Percentiles rank a stretch among this genome's conserved stretches.
Conservation (phyloP, 495 filamentous ascomycete genomes). For the Letharia lupina region DNA sequence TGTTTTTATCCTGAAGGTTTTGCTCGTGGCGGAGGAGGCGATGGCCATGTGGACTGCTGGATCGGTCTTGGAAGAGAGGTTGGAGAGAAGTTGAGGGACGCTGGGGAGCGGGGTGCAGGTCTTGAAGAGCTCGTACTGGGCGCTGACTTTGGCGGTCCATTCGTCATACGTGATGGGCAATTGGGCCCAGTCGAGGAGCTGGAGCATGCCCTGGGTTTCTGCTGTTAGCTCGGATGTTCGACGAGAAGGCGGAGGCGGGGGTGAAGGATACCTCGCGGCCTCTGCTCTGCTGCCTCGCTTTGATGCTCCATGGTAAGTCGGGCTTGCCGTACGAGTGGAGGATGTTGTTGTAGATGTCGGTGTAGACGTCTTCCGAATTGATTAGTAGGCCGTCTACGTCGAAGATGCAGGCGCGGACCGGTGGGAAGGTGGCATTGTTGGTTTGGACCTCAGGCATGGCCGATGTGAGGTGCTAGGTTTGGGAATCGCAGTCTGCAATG, state of each 20-base stretch:
- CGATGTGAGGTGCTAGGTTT: neutral
- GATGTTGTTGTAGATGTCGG: slow-evolving; percentile 30
- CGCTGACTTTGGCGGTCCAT: slow-evolving; percentile 28
- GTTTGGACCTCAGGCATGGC: neutral
- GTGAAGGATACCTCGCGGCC: slow-evolving; percentile 19
- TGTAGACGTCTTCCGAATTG: slow-evolving; percentile 38
- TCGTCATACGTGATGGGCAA: slow-evolving; percentile 31
- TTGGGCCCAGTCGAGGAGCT: slow-evolving; percentile 30
- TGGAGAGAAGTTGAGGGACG: slow-evolving; percentile 29
- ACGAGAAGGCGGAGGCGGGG: neutral
- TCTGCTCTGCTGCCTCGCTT: slow-evolving; percentile 28
- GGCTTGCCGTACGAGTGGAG: slow-evolving; percentile 29
- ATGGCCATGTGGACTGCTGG: slow-evolving; percentile 15
- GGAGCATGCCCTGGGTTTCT: slow-evolving; percentile 18
- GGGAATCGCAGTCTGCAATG: too few relatives aligned
- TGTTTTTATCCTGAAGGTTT: slow-evolving; percentile 16
- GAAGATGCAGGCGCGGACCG: slow-evolving; percentile 40
- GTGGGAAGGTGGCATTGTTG: slow-evolving; percentile 28
- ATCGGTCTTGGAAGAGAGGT: slow-evolving; percentile 18
- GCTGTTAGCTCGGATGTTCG: neutral
- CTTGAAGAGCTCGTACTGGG: slow-evolving; percentile 27
- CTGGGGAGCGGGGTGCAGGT: slow-evolving; percentile 32
- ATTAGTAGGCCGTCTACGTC: slow-evolving; percentile 40
- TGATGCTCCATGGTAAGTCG: slow-evolving; percentile 24
- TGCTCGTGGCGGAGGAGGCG: slow-evolving; percentile 14